These are phyloP conservation scores for Fusarium acutatum DNA, from an alignment of 2,329 filamentous ascomycete species.

Conservation along the genomic window DNA sequence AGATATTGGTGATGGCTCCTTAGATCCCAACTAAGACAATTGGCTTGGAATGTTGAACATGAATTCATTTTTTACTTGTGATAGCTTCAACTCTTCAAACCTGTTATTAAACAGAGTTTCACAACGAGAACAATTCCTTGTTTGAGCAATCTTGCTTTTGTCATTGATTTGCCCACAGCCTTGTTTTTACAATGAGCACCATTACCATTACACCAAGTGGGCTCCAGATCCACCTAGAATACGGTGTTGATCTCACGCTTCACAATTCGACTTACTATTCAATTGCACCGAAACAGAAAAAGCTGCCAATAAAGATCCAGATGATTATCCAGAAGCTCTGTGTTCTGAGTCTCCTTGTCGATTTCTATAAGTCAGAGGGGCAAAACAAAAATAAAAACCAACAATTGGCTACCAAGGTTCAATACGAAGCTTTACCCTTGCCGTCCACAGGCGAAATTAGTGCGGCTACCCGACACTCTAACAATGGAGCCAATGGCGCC, in stretches of 20 bases:
- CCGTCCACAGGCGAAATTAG: rapidly evolving
- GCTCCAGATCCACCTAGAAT: neutral
- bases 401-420: neutral
- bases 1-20: rapidly evolving
- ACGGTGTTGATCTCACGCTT: rapidly evolving
- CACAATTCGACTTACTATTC: rapidly evolving
- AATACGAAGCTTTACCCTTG: neutral
- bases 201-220: rapidly evolving
- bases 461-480: neutral
- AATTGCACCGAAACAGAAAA: neutral
- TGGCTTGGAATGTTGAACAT: neutral
- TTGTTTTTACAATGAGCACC: neutral
- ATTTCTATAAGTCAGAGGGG: rapidly evolving
- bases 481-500: neutral
- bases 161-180: no score
- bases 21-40: neutral
- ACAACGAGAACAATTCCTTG: rapidly evolving
- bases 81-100: neutral
- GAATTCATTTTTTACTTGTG: neutral
- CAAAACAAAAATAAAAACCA: rapidly evolving
- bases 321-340: rapidly evolving
- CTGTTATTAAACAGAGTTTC: rapidly evolving
- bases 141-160: neutral
- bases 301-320: rapidly evolving
- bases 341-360: rapidly evolving